Percentiles rank a stretch among this genome's conserved stretches.
Evolutionary conservation across 2,329 filamentous ascomycete species (phyloP).

Genomic region (Clarireedia monteithiana): DNA sequence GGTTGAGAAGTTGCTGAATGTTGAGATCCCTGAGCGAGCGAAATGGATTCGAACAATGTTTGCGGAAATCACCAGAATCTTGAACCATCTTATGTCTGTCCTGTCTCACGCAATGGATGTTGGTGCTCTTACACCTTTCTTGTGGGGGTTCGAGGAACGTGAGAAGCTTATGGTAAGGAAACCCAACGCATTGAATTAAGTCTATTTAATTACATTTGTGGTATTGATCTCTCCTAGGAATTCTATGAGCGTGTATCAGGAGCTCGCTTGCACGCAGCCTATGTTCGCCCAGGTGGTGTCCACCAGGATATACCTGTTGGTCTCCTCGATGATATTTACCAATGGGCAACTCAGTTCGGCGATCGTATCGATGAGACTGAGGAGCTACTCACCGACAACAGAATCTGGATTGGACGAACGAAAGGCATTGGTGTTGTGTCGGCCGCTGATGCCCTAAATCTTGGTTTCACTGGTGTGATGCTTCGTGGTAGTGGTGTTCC

Average conservation of each 20-base stretch:
- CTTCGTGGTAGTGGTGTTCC: slow-evolving; percentile 92
- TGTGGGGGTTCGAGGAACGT: slow-evolving; percentile 99
- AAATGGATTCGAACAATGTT: slow-evolving; percentile 97
- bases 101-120: slow-evolving; percentile 98
- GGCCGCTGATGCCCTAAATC: slow-evolving; percentile 91
- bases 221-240: slow-evolving; percentile 52
- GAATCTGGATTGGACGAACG: slow-evolving; percentile 95
- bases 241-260: slow-evolving; percentile 99
- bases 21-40: slow-evolving; percentile 89
- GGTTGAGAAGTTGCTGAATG: slow-evolving; percentile 94
- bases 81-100: slow-evolving; percentile 98
- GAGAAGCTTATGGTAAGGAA: slow-evolving; percentile 93
- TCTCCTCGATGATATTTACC: slow-evolving; percentile 96
- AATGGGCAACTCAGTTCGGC: slow-evolving; percentile 98
- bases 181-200: slow-evolving; percentile 12
- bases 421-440: slow-evolving; percentile 86
- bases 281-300: slow-evolving; percentile 92
- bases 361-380: slow-evolving; percentile 98
- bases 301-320: slow-evolving; percentile 91
- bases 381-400: slow-evolving; percentile 97
- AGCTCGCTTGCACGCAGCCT: slow-evolving; percentile 93
- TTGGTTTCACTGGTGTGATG: slow-evolving; percentile 96
- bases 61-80: slow-evolving; percentile 83
- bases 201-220: slow-evolving; percentile 8
- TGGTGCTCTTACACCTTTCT: slow-evolving; percentile 91